Percentiles rank a stretch among this genome's conserved stretches.
Evolutionary conservation across 202 grass and related monocot species (phyloP).

Genomic region (Cymbopogon flexuosus): DNA sequence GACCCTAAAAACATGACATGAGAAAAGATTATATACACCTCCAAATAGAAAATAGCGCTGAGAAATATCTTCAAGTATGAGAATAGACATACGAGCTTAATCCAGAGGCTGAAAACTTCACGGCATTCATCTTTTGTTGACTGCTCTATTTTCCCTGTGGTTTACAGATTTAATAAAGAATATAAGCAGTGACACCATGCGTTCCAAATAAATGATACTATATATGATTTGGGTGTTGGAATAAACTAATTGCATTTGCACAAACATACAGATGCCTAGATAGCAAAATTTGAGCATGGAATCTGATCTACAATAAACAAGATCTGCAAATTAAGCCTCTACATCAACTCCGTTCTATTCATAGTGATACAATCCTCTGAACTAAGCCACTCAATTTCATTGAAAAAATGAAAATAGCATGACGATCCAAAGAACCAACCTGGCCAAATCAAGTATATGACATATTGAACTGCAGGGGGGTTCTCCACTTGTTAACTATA

Average conservation of each 20-base stretch:
- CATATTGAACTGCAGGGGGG: neutral
- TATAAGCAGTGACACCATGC: neutral
- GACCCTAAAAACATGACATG: constrained; percentile 52
- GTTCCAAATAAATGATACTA: neutral
- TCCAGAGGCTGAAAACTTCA: constrained; percentile 72
- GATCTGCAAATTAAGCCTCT: neutral
- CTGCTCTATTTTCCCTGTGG: constrained; percentile 95
- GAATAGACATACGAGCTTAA: constrained; percentile 59
- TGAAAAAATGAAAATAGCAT: neutral
- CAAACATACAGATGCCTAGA: neutral
- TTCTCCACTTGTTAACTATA: neutral
- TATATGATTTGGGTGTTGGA: neutral
- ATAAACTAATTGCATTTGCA: neutral
- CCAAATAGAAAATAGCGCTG: constrained; percentile 22
- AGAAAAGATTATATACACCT: constrained; percentile 29
- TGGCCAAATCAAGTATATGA: neutral
- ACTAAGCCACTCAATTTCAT: neutral
- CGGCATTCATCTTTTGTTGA: constrained; percentile 92
- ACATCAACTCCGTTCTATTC: neutral
- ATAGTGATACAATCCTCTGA: neutral
- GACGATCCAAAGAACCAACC: neutral
- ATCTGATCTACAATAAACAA: constrained; percentile 16
- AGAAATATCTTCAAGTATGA: constrained; percentile 4
- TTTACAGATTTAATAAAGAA: constrained; percentile 18
- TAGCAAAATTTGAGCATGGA: neutral